phyloP scores from a whole-genome alignment of 495 filamentous ascomycete genomes.

The Staphylotrichum longicolle region DNA sequence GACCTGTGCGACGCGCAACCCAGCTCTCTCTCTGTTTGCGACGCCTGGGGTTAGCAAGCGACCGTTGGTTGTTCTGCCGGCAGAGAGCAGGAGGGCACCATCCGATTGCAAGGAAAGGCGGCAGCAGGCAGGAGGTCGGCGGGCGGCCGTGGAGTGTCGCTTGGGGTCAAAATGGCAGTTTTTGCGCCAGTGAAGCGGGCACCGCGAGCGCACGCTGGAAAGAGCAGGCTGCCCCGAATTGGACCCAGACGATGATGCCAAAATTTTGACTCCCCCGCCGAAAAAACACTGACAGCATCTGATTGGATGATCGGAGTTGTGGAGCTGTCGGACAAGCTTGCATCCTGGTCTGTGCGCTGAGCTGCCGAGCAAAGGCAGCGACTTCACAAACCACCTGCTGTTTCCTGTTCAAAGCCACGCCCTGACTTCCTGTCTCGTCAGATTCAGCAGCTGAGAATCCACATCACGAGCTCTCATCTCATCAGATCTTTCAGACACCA shows the following conservation, averaged over 20 bases:
- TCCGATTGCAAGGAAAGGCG: constrained; percentile 8
- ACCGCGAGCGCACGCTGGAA: constrained; percentile 15
- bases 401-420: no score
- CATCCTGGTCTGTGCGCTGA: neutral
- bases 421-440: no score
- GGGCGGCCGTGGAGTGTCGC: constrained; percentile 10
- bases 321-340: neutral
- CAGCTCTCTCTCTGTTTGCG: constrained; percentile 26
- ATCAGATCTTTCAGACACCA: no score
- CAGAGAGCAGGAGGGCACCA: constrained; percentile 1
- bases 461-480: no score
- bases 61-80: neutral
- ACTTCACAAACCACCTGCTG: neutral
- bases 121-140: constrained; percentile 7
- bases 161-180: neutral
- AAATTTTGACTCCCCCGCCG: constrained; percentile 36
- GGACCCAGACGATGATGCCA: constrained; percentile 28
- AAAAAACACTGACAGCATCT: constrained; percentile 26
- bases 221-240: constrained; percentile 16
- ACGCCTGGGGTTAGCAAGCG: constrained; percentile 2
- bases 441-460: no score
- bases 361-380: neutral
- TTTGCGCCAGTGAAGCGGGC: constrained; percentile 23
- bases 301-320: constrained; percentile 24
- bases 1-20: constrained; percentile 28